Percentiles rank a stretch among this genome's conserved stretches.
Evolutionary conservation across 2,329 filamentous ascomycete species (phyloP).

Genomic region (Grosmannia penicillata): DNA sequence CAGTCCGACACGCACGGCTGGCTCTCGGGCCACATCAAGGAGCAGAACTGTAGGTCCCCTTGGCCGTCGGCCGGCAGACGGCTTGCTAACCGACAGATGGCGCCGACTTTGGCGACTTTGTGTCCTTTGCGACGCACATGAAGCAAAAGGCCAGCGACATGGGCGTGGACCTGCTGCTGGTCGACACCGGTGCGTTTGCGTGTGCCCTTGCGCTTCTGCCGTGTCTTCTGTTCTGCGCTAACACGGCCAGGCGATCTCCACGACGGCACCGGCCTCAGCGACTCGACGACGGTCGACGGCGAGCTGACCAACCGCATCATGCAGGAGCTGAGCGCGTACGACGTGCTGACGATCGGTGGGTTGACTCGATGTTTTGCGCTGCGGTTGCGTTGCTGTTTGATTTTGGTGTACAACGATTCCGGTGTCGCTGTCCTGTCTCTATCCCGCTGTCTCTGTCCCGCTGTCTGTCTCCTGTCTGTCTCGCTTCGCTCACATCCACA

Average conservation of each 20-base stretch:
- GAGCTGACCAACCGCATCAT: constrained; percentile 33
- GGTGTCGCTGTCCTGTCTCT: too few species aligned
- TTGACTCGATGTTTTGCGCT: not conserved
- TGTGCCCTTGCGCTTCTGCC: too few species aligned
- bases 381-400: too few species aligned
- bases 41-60: constrained; percentile 30
- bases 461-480: too few species aligned
- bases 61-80: not conserved
- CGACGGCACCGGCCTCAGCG: constrained; percentile 47
- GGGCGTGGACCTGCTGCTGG: constrained; percentile 42
- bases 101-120: constrained; percentile 52
- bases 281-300: constrained; percentile 43
- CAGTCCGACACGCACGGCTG: constrained; percentile 46
- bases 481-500: constrained; percentile 5
- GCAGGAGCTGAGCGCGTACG: constrained; percentile 23
- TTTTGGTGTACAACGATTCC: too few species aligned
- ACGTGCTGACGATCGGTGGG: constrained; percentile 26
- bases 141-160: constrained; percentile 39
- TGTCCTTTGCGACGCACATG: constrained; percentile 44
- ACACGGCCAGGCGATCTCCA: constrained; percentile 48
- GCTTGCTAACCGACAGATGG: constrained; percentile 21
- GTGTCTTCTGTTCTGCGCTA: too few species aligned
- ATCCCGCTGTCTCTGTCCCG: not conserved
- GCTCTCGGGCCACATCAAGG: constrained; percentile 45
- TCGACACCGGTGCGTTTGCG: constrained; percentile 41